Evolutionary conservation across 306 rosid genomes (phyloP).

Genomic region (Prunus davidiana): DNA sequence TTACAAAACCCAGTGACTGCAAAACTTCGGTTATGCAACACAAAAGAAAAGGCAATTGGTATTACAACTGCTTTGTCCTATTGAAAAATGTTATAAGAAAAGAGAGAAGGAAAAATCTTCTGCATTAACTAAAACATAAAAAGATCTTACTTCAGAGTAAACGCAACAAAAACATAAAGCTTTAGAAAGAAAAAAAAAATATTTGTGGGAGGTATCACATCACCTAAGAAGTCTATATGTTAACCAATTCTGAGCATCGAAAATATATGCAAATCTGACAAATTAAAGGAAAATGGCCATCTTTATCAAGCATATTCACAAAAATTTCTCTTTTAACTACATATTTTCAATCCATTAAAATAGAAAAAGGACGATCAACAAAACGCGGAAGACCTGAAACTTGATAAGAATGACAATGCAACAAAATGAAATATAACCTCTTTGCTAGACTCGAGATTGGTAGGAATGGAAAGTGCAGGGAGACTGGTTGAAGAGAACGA

Average conservation of each 20-base stretch:
- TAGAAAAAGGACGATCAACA: background rate
- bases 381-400: background rate
- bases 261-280: background rate
- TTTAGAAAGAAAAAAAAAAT: no score
- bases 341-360: background rate
- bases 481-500: conserved; percentile 31
- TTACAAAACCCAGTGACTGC: background rate
- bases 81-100: background rate
- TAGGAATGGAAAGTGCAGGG: conserved; percentile 27
- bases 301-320: background rate
- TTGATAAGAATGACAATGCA: background rate
- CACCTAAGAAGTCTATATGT: background rate
- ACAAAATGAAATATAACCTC: conserved; percentile 23
- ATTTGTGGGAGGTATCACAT: background rate
- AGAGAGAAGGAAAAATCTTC: background rate
- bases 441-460: conserved; percentile 25
- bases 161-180: background rate
- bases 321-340: background rate
- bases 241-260: background rate
- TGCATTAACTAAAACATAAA: background rate
- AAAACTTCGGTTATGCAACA: conserved; percentile 1
- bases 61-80: background rate
- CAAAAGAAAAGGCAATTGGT: background rate
- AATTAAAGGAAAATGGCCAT: no score
- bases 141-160: background rate